A percentile compares a stretch with the other conserved stretches of the same genome.
These are phyloP conservation scores for Sarcodon aspratus DNA, from an alignment of 768 basidiomycete genomes.

Conservation along the genomic window DNA sequence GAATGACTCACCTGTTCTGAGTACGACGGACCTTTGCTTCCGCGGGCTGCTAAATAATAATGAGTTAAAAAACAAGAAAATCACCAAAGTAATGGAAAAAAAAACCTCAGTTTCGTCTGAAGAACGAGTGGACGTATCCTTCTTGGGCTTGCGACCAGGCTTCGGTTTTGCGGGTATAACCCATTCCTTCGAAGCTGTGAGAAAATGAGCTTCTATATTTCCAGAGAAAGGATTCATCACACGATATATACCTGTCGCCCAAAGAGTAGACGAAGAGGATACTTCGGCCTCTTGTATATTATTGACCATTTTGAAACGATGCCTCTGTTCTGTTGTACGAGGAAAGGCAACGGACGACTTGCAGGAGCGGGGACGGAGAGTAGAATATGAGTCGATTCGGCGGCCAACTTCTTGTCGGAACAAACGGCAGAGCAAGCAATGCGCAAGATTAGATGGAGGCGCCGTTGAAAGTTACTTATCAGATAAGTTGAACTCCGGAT, in stretches of 20 bases:
- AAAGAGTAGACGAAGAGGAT: slow-evolving; percentile 47
- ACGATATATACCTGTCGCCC: slow-evolving; percentile 55
- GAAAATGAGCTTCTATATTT: slow-evolving; percentile 7
- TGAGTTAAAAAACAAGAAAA: not conserved
- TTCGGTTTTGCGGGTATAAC: slow-evolving; percentile 79
- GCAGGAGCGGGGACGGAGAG: no score
- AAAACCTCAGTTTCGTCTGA: slow-evolving; percentile 37
- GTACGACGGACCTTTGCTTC: slow-evolving; percentile 58
- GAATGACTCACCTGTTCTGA: slow-evolving; percentile 48
- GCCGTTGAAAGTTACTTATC: no score
- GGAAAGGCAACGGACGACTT: no score
- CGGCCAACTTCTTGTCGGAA: no score
- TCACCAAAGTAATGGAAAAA: not conserved
- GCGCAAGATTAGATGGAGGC: no score
- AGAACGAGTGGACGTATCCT: slow-evolving; percentile 29
- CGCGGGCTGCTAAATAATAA: slow-evolving; percentile 10
- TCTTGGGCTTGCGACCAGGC: slow-evolving; percentile 83
- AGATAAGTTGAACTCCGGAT: no score
- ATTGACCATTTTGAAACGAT: no score
- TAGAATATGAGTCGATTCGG: no score
- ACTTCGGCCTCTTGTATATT: slow-evolving; percentile 10
- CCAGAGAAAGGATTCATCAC: not conserved
- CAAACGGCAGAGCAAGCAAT: no score
- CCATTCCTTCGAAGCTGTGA: slow-evolving; percentile 80
- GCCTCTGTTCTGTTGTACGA: no score